phyloP scores from a whole-genome alignment of 2,329 filamentous ascomycete species.

The Microdochium trichocladiopsis region DNA sequence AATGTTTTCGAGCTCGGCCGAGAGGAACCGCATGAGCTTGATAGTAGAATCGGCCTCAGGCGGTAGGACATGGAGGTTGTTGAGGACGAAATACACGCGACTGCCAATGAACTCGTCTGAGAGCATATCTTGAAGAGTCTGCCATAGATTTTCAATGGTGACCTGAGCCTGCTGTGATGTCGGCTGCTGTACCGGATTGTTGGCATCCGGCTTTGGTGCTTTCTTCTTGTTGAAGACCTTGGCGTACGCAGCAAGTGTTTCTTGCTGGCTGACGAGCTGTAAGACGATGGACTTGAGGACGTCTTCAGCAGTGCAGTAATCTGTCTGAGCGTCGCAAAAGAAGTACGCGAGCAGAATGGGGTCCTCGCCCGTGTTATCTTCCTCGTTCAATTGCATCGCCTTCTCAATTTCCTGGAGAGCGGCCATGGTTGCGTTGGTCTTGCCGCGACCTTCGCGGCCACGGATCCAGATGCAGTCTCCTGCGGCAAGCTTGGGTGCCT shows the following conservation, averaged over 20 bases:
- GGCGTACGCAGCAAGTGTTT: constrained; percentile 24
- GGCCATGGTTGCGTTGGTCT: constrained; percentile 31
- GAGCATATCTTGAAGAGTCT: constrained; percentile 32
- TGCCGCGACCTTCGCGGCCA: constrained; percentile 32
- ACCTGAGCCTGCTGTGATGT: constrained; percentile 17
- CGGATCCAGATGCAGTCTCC: constrained; percentile 30
- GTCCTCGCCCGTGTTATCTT: constrained; percentile 13
- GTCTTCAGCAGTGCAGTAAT: constrained; percentile 31
- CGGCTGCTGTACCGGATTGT: background rate
- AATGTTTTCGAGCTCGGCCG: constrained; percentile 17
- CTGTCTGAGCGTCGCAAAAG: constrained; percentile 28
- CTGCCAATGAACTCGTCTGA: constrained; percentile 26
- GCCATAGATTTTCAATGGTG: constrained; percentile 31
- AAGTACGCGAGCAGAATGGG: constrained; percentile 29
- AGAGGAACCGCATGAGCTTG: constrained; percentile 25
- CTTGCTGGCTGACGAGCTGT: constrained; percentile 27
- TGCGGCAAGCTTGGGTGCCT: constrained; percentile 1
- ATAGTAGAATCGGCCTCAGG: constrained; percentile 25
- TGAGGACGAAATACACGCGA: constrained; percentile 30
- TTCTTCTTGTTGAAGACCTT: constrained; percentile 26
- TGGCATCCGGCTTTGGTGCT: constrained; percentile 10
- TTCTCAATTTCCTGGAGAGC: constrained; percentile 27
- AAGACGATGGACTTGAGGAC: constrained; percentile 30
- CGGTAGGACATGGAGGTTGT: constrained; percentile 30
- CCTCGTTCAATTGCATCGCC: constrained; percentile 10